Evolutionary conservation across 2,329 filamentous ascomycete species (phyloP).

Genomic region (Dactylellina parvicollis): DNA sequence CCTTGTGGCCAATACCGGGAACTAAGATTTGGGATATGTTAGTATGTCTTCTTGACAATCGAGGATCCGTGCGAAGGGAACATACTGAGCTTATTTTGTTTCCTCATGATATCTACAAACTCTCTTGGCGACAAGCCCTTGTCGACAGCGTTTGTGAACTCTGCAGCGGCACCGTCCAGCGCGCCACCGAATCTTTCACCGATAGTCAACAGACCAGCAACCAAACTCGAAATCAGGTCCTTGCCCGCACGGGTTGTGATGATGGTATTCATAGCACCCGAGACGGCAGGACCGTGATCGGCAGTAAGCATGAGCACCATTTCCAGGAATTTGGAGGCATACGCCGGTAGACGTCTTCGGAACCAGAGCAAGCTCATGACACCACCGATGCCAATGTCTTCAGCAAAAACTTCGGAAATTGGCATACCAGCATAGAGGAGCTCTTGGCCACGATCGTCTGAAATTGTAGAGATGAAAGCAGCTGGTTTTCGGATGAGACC

Average conservation of each 20-base stretch:
- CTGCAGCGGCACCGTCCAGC: slow-evolving; percentile 94
- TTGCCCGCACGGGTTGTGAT: slow-evolving; percentile 99
- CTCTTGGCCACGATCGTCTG: slow-evolving; percentile 99
- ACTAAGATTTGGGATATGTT: slow-evolving; percentile 64
- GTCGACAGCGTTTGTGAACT: slow-evolving; percentile 98
- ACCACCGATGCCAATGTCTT: slow-evolving; percentile 99
- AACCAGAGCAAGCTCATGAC: slow-evolving; percentile 99
- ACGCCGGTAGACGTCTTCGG: slow-evolving; percentile 93
- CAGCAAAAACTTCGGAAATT: slow-evolving; percentile 99
- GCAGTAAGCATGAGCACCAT: slow-evolving; percentile 99
- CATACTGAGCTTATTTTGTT: slow-evolving; percentile 97
- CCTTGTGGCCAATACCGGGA: slow-evolving; percentile 97
- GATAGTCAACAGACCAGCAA: slow-evolving; percentile 96
- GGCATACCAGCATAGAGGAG: slow-evolving; percentile 98
- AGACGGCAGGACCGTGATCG: slow-evolving; percentile 98
- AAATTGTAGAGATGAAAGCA: slow-evolving; percentile 99
- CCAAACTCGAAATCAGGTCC: slow-evolving; percentile 94
- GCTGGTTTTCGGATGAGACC: slow-evolving; percentile 99
- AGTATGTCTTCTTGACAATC: slow-evolving; percentile 36
- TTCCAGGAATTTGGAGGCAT: slow-evolving; percentile 98
- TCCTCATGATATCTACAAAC: slow-evolving; percentile 98
- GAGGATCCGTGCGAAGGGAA: slow-evolving; percentile 53
- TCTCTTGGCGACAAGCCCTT: slow-evolving; percentile 98
- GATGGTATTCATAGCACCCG: slow-evolving; percentile 99
- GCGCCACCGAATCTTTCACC: slow-evolving; percentile 98